These are phyloP conservation scores for Arctostaphylos glauca DNA, from an alignment of 148 eudicot genomes.

Conservation along the genomic window DNA sequence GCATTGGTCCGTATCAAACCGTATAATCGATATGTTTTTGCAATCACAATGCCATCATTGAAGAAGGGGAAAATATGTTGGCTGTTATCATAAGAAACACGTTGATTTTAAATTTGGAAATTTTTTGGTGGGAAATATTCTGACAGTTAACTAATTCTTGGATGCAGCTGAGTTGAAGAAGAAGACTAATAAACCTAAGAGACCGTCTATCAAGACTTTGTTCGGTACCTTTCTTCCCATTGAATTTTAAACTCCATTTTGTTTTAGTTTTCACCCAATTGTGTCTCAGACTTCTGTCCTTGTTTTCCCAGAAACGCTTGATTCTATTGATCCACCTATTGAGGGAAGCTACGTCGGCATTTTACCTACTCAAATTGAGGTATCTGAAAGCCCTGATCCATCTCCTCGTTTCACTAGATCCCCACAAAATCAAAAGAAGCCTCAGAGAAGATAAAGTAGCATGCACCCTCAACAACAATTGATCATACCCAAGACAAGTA, in stretches of 20 bases:
- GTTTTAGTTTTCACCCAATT: neutral
- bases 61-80: neutral
- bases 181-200: slow-evolving; percentile 21
- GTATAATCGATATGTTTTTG: neutral
- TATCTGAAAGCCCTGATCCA: slow-evolving; percentile 19
- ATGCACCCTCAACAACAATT: neutral
- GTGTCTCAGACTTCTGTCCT: neutral
- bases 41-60: neutral
- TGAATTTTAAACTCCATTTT: neutral
- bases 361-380: slow-evolving; percentile 9
- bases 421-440: slow-evolving; percentile 8
- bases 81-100: neutral
- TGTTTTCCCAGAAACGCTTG: neutral
- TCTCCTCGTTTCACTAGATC: neutral
- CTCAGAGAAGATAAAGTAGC: neutral
- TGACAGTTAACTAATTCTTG: neutral
- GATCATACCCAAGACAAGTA: neutral
- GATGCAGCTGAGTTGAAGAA: slow-evolving; percentile 25
- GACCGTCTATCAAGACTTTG: slow-evolving; percentile 26
- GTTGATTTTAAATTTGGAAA: neutral
- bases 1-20: slow-evolving; percentile 26
- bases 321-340: slow-evolving; percentile 1
- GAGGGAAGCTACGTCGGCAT: neutral
- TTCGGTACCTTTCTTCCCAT: slow-evolving; percentile 17
- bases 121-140: neutral